Evolutionary conservation across 2,329 filamentous ascomycete genomes (phyloP).

Genomic region (Apiospora kogelbergensis): DNA sequence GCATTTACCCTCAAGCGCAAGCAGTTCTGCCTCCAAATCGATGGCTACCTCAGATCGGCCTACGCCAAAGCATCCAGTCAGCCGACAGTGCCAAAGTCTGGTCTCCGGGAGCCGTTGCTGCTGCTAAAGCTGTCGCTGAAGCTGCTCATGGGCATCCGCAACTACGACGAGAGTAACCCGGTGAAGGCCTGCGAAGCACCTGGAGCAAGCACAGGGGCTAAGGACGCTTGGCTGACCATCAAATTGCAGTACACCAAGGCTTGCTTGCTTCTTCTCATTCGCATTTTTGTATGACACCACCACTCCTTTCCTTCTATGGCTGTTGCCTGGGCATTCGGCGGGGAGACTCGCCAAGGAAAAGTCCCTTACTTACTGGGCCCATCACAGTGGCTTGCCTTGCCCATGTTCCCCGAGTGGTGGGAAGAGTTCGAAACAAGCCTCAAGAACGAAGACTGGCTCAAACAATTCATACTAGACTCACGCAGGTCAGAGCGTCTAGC

Average conservation of each 20-base stretch:
- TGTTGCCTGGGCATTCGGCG: not conserved
- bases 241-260: not conserved
- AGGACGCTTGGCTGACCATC: not conserved
- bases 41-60: constrained; percentile 4
- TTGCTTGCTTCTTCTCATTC: not conserved
- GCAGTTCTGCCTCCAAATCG: constrained; percentile 5
- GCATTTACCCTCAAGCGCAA: not conserved
- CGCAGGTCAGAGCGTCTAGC: constrained; percentile 12
- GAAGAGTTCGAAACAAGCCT: constrained; percentile 23
- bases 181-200: not conserved
- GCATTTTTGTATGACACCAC: not conserved
- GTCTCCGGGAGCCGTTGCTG: constrained; percentile 7
- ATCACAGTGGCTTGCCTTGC: constrained; percentile 21
- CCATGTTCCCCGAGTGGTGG: constrained; percentile 19
- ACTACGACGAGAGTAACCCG: not conserved
- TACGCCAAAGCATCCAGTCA: not conserved
- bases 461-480: constrained; percentile 26
- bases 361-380: constrained; percentile 15
- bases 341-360: not conserved
- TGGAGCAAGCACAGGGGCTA: not conserved
- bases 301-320: not conserved
- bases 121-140: not conserved
- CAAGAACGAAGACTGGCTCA: constrained; percentile 19
- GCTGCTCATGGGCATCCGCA: not conserved
- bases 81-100: constrained; percentile 1